Conservation (phyloP, 805 yeast species). For the Candida schatavii region DNA sequence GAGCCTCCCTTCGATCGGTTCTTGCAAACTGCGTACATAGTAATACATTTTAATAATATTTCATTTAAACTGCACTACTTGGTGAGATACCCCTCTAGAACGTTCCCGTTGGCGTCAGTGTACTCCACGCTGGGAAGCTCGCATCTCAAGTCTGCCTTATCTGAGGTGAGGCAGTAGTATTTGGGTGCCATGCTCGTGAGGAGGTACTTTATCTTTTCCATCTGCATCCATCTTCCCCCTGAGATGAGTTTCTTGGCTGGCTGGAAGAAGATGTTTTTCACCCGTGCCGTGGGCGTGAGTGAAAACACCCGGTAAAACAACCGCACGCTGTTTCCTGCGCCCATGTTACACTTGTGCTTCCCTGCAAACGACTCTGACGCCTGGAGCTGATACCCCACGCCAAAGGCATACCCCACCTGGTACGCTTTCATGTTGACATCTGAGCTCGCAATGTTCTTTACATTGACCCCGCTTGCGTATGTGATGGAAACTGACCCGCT, state of each 20-base stretch:
- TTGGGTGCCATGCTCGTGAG: slow-evolving; percentile 12
- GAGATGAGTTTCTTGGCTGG: slow-evolving; percentile 3
- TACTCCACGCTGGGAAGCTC: slow-evolving; percentile 8
- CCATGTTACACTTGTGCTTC: slow-evolving; percentile 15
- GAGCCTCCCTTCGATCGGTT: no score
- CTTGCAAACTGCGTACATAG: no score
- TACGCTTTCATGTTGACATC: slow-evolving; percentile 4
- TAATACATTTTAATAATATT: no score
- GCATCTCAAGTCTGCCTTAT: slow-evolving; percentile 16
- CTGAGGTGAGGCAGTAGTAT: slow-evolving; percentile 18
- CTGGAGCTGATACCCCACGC: slow-evolving; percentile 5
- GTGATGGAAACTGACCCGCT: slow-evolving; percentile 11
- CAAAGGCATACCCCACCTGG: slow-evolving; percentile 7
- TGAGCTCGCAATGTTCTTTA: slow-evolving; percentile 5
- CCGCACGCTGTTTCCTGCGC: slow-evolving; percentile 14
- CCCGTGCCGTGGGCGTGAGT: slow-evolving; percentile 8
- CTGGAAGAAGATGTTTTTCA: slow-evolving; percentile 10
- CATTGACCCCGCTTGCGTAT: slow-evolving; percentile 7
- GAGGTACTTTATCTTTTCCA: slow-evolving; percentile 7
- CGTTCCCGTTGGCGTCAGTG: slow-evolving; percentile 9
- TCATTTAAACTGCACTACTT: no score
- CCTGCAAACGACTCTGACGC: slow-evolving; percentile 11
- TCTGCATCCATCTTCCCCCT: slow-evolving; percentile 8
- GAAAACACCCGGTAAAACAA: slow-evolving; percentile 16
- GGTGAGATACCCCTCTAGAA: background rate